phyloP scores from a whole-genome alignment of 2,329 filamentous ascomycete genomes.

The Hymenoscyphus scutula region DNA sequence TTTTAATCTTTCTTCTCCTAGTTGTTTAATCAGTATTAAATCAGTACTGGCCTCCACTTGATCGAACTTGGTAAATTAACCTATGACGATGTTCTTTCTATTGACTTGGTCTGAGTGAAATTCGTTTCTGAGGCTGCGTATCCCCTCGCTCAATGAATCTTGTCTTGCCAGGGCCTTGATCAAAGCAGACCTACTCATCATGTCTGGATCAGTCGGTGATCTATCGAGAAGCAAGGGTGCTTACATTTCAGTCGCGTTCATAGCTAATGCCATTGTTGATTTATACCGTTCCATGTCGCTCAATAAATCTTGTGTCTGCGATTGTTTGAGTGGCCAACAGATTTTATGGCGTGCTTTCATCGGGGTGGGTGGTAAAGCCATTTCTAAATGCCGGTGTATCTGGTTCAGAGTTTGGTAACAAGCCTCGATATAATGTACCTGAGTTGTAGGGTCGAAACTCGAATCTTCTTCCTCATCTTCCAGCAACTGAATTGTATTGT shows the following conservation, averaged over 20 bases:
- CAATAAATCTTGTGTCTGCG: constrained; percentile 15
- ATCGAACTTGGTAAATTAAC: background rate
- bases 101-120: background rate
- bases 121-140: background rate
- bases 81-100: background rate
- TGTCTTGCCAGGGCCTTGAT: constrained; percentile 6
- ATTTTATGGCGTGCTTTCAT: constrained; percentile 15
- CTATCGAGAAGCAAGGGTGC: background rate
- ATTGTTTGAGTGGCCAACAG: constrained; percentile 19
- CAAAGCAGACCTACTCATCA: background rate
- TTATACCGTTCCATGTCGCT: constrained; percentile 23
- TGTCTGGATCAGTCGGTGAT: background rate
- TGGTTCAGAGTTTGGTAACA: constrained; percentile 14
- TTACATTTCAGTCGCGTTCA: constrained; percentile 18
- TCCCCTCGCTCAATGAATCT: background rate
- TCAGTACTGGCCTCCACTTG: background rate
- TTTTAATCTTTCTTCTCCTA: constrained; percentile 8
- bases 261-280: constrained; percentile 18
- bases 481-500: background rate
- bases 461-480: background rate
- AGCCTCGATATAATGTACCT: constrained; percentile 17
- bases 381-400: background rate
- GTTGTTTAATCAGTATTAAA: background rate
- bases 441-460: constrained; percentile 9
- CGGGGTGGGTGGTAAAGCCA: background rate